Evolutionary conservation across 345 rosid species (phyloP).

Genomic region (Camelina sativa): DNA sequence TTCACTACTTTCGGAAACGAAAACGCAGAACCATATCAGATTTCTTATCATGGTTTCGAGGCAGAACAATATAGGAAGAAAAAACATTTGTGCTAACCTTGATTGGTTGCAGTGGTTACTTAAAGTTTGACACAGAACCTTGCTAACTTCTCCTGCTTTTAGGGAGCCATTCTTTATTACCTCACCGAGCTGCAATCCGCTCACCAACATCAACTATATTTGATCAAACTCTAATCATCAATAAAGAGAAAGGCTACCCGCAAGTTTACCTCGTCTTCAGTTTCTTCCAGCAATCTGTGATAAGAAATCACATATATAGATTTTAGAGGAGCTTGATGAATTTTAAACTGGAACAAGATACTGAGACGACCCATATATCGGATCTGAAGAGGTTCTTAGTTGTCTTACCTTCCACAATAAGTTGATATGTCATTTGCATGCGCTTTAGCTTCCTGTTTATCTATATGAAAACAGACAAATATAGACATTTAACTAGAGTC

Average conservation of each 20-base stretch:
- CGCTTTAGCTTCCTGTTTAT: conserved; percentile 88
- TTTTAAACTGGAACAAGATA: conserved; percentile 7
- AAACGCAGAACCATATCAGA: conserved; percentile 13
- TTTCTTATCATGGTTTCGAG: not conserved
- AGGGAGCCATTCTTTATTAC: conserved; percentile 75
- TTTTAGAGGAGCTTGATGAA: conserved; percentile 11
- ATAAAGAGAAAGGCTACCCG: conserved; percentile 21
- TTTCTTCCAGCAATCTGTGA: conserved; percentile 82
- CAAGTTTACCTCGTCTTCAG: conserved; percentile 83
- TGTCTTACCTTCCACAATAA: conserved; percentile 89
- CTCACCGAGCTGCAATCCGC: conserved; percentile 62
- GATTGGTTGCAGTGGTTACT: conserved; percentile 69
- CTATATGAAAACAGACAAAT: conserved; percentile 54
- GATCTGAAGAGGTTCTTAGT: conserved; percentile 4
- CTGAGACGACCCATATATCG: not conserved
- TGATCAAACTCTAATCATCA: conserved; percentile 5
- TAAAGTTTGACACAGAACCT: conserved; percentile 77
- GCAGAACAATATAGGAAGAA: not conserved
- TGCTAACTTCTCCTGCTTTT: conserved; percentile 70
- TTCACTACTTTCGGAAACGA: conserved; percentile 29
- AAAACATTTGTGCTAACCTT: conserved; percentile 52
- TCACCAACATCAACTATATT: conserved; percentile 15
- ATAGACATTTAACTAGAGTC: not conserved
- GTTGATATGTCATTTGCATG: conserved; percentile 84
- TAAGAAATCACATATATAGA: not conserved